Conservation (phyloP, 2,329 filamentous ascomycete species). For the Thermothelomyces thermophilus region DNA sequence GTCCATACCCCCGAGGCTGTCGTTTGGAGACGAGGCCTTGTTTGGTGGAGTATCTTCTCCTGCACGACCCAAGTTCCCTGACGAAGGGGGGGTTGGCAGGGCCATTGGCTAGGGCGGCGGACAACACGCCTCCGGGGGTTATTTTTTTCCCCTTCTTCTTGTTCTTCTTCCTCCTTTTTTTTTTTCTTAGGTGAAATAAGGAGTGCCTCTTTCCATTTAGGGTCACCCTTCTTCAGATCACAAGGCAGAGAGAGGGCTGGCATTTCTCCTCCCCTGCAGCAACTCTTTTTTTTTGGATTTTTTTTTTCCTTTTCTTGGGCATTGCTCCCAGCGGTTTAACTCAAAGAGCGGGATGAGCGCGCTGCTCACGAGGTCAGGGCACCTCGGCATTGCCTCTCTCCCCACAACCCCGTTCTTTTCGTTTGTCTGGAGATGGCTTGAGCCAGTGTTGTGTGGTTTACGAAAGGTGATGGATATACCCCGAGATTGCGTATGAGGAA, state of each 20-base stretch:
- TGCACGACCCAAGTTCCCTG: constrained; percentile 36
- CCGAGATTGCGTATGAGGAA: constrained; percentile 3
- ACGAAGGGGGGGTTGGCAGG: constrained; percentile 44
- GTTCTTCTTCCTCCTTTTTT: not conserved
- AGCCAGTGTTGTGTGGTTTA: constrained; percentile 10
- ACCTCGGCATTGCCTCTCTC: not conserved
- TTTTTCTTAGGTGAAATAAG: too few species aligned
- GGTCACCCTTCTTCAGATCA: too few species aligned
- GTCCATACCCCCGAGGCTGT: constrained; percentile 38
- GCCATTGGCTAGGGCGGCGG: constrained; percentile 41
- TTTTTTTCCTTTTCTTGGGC: too few species aligned
- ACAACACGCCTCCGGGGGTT: too few species aligned
- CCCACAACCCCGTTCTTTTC: not conserved
- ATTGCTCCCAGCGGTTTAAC: too few species aligned
- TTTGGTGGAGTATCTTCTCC: constrained; percentile 45
- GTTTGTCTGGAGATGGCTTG: not conserved
- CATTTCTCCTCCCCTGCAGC: too few species aligned
- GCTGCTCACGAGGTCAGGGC: too few species aligned
- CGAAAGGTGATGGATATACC: constrained; percentile 22
- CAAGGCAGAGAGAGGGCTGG: too few species aligned
- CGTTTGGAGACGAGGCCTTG: constrained; percentile 41
- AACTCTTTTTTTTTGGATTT: too few species aligned
- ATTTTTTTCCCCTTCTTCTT: not conserved
- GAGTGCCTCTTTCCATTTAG: not conserved
- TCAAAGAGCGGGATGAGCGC: too few species aligned